Conservation (phyloP, 2,329 filamentous ascomycete genomes). For the Knufia petricola region DNA sequence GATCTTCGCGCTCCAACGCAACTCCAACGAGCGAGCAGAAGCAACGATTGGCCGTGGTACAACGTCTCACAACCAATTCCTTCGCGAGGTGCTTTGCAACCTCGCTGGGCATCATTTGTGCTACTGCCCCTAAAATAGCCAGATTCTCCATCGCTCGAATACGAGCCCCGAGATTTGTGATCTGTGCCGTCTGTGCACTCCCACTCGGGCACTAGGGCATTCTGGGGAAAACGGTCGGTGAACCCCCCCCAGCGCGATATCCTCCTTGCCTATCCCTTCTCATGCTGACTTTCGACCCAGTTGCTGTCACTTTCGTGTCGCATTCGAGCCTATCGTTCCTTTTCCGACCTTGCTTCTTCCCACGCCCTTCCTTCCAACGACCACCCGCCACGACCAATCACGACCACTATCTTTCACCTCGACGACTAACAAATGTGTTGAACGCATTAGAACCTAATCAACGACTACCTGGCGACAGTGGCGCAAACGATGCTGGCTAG, state of each 20-base stretch:
- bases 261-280: not conserved
- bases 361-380: not conserved
- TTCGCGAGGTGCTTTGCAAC: not conserved
- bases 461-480: not conserved
- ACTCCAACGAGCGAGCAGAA: not conserved
- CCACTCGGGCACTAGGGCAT: too few species aligned
- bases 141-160: not conserved
- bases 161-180: not conserved
- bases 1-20: not conserved
- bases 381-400: too few species aligned
- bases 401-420: too few species aligned
- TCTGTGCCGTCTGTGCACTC: not conserved
- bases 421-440: not conserved
- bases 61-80: not conserved
- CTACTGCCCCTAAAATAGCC: not conserved
- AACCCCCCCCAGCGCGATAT: not conserved
- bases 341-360: not conserved
- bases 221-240: not conserved
- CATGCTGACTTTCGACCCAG: not conserved
- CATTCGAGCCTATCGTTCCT: not conserved
- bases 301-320: not conserved
- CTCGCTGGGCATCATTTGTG: not conserved
- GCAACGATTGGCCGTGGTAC: not conserved
- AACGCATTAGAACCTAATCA: not conserved
- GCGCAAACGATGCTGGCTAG: constrained; percentile 24